These are phyloP conservation scores for Lentinula aciculospora DNA, from an alignment of 768 basidiomycete genomes.

Conservation along the genomic window DNA sequence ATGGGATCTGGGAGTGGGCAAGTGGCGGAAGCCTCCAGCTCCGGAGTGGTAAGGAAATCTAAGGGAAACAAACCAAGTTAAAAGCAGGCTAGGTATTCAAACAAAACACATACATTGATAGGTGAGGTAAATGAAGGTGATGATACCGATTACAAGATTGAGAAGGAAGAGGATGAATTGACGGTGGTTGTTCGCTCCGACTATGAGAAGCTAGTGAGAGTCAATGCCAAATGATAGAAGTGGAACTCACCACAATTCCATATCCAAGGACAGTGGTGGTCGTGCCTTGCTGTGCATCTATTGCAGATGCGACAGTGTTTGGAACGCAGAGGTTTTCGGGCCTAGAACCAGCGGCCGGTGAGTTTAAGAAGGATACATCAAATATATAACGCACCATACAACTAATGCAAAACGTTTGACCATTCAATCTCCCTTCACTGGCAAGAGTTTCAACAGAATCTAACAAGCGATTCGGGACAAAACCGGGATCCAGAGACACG, in stretches of 20 bases:
- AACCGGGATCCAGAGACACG: constrained; percentile 82
- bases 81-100: constrained; percentile 4
- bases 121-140: constrained; percentile 78
- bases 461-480: neutral
- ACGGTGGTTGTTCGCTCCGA: constrained; percentile 91
- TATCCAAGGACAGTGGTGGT: constrained; percentile 99
- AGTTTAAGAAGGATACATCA: neutral
- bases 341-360: constrained; percentile 30
- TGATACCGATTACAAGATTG: constrained; percentile 77
- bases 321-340: constrained; percentile 85
- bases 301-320: constrained; percentile 95
- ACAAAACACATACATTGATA: constrained; percentile 60
- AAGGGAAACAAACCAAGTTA: neutral
- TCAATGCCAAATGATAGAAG: neutral
- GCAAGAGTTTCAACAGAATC: constrained; percentile 73
- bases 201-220: constrained; percentile 28
- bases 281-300: constrained; percentile 82
- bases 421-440: constrained; percentile 82
- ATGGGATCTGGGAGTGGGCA: constrained; percentile 66
- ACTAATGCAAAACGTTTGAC: constrained; percentile 93
- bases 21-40: constrained; percentile 43
- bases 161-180: constrained; percentile 93
- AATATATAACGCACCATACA: constrained; percentile 66
- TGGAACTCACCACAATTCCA: constrained; percentile 87
- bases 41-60: constrained; percentile 51